Percentiles rank a stretch among this genome's conserved stretches.
Evolutionary conservation across 176 grass and related monocot genomes (phyloP).

Genomic region (Tillandsia fasciculata): DNA sequence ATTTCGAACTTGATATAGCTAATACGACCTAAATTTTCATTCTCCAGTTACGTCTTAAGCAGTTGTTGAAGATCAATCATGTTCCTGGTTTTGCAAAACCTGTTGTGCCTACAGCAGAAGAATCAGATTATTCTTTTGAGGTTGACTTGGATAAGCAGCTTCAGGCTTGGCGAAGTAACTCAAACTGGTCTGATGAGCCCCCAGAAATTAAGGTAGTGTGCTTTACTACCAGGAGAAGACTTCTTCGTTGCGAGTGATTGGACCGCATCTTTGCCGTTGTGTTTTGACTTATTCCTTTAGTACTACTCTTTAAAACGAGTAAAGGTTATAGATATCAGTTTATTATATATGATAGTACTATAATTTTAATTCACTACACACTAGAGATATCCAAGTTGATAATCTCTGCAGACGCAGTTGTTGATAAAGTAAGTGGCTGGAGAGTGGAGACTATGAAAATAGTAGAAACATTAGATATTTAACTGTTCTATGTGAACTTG

Average conservation of each 20-base stretch:
- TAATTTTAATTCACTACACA: too few relatives aligned
- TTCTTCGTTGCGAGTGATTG: neutral
- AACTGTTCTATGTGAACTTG: neutral
- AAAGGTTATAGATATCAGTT: neutral
- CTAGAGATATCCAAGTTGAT: too few relatives aligned
- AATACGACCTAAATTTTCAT: neutral
- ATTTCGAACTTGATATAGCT: neutral
- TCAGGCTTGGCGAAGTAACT: slow-evolving; percentile 56
- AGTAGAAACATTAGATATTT: neutral
- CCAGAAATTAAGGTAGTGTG: slow-evolving; percentile 68
- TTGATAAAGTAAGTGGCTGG: too few relatives aligned
- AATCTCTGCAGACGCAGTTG: too few relatives aligned
- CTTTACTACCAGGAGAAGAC: neutral
- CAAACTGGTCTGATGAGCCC: slow-evolving; percentile 52
- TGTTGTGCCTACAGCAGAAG: slow-evolving; percentile 13
- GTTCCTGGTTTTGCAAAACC: slow-evolving; percentile 1
- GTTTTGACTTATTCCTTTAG: neutral
- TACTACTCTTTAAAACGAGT: neutral
- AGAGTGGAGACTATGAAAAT: neutral
- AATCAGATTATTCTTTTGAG: slow-evolving; percentile 20
- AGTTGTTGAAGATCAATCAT: slow-evolving; percentile 30
- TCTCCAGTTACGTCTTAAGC: slow-evolving; percentile 44
- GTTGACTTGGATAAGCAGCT: slow-evolving; percentile 63
- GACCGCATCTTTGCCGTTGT: neutral
- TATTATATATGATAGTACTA: too few relatives aligned